Evolutionary conservation across 2,329 filamentous ascomycete species (phyloP), one percentile per base, ranked within the genome.

Genomic region (Calcarisporium arbuscula): DNA sequence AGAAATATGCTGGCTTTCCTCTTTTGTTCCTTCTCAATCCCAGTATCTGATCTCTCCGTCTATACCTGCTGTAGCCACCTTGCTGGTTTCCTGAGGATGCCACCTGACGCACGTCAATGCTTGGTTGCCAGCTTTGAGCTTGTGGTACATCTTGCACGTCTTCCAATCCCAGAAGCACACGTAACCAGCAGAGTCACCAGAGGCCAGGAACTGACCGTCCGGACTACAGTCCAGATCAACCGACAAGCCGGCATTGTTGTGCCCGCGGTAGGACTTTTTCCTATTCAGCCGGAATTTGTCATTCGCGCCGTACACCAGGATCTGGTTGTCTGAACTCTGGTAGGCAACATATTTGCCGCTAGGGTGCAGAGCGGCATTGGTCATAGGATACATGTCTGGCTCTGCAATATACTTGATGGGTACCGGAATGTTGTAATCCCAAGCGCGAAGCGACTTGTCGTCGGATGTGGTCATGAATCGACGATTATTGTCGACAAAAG

Each of bases 141-240:
- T 96, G 64, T 95, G 87, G 63, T 87, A 95, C 88, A 98, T 90
- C 66, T 95, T 96, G 60, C 90, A 94, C 25, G 88, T 95, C 75
- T 98, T 98, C 86, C 89, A 98, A 62, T 96, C 92, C 87, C 89
- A 98, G 65, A 96, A 95, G 62, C 85, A 94, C 30, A 95, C 79
- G 52, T 77, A 95, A 22, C 94, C 92, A 12, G 77, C 87, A 33
- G 79, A 85, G 59, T 98, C 92, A 42, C 92, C 92, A 14, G 77
- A 85, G 15, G 80, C 82, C 35, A 98, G 69, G 57, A 95, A 94
- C 54, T 94, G 87, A 1, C 92, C 92, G 56, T 96, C 92, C 1
- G 89, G 86, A 50, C 80, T 87, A 54, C 94, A 83, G 34, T 83
- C 80, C 32, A 98, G 72, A 51, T 95, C 92, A 43, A 96, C 87